These are phyloP conservation scores for Chenopodium formosanum DNA, from an alignment of 148 eudicot genomes.

Conservation along the genomic window DNA sequence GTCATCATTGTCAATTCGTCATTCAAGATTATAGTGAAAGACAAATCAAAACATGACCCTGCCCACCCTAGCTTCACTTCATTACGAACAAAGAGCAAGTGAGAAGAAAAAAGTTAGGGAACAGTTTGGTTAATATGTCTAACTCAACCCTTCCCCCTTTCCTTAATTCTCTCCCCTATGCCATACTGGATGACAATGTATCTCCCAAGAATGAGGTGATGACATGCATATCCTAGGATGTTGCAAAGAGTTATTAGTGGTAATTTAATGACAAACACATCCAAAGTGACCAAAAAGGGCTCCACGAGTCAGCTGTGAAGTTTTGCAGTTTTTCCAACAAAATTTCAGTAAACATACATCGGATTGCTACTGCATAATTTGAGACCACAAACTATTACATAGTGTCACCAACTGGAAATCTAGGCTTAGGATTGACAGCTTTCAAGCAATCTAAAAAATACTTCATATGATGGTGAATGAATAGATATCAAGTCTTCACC, in stretches of 20 bases:
- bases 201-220: background rate
- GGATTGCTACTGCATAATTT: background rate
- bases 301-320: background rate
- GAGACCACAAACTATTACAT: background rate
- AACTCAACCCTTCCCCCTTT: background rate
- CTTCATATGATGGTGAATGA: background rate
- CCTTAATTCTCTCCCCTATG: background rate
- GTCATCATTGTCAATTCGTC: background rate
- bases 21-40: background rate
- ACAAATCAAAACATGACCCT: background rate
- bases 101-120: background rate
- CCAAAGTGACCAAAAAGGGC: background rate
- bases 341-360: background rate
- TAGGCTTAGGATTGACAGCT: background rate
- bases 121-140: background rate
- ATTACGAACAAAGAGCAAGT: background rate
- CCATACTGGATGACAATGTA: background rate
- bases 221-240: background rate
- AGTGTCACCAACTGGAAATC: background rate
- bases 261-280: background rate
- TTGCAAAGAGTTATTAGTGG: background rate
- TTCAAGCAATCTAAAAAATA: background rate
- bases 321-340: background rate
- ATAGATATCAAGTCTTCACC: too few species aligned
- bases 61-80: background rate